Evolutionary conservation across 2,329 filamentous ascomycete genomes (phyloP), one percentile per base, ranked within the genome.

Genomic region (Sclerotinia nivalis): DNA sequence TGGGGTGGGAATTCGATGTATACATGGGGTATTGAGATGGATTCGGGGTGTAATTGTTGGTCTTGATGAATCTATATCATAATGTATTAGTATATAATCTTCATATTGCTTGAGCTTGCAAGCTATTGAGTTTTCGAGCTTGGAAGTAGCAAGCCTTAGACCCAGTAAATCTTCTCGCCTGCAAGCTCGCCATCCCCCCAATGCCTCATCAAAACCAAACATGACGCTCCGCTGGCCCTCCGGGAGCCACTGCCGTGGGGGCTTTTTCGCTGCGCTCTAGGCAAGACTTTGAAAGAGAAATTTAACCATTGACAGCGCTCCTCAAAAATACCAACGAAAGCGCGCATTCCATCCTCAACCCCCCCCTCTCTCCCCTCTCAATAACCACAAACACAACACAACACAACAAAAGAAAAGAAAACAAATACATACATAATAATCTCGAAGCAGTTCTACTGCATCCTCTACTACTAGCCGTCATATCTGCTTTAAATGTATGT

Each of bases 391-490:
- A 43, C 40, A 43, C 5, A 31, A 2, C 31, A 31, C 5, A 43
- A 43, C 40, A 56, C 13, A 37, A 22, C 10, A 56, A 13, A n/a
- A 28, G 3, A 50, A 62, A 28, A 22, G 55, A 34, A 25, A 25
- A 22, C 8, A 31, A 5, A 69, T 34, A 60, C 58, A 34, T 69
- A 69, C 66, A 31, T 52, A 64, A 43, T 22, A 69, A 64, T 64
- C 49, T 45, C 45, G 25, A 20, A 18, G 66, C 66, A 69, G 66
- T 22, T 40, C 58, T 34, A 47, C 66, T 52, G 54, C 66, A 68
- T 70, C 74, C 69, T 45, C 61, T 56, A 60, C 55, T 68, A 43
- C 64, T 67, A 7, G 47, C 47, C 64, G 69, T 34, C 55, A 67
- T 66, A 34, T 40, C 54, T 52, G 54, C 50, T 8, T 40, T 28